A percentile compares a stretch with the other conserved stretches of the same genome.
Conservation (phyloP, 495 filamentous ascomycete genomes). For the Achaetomiella virescens region DNA sequence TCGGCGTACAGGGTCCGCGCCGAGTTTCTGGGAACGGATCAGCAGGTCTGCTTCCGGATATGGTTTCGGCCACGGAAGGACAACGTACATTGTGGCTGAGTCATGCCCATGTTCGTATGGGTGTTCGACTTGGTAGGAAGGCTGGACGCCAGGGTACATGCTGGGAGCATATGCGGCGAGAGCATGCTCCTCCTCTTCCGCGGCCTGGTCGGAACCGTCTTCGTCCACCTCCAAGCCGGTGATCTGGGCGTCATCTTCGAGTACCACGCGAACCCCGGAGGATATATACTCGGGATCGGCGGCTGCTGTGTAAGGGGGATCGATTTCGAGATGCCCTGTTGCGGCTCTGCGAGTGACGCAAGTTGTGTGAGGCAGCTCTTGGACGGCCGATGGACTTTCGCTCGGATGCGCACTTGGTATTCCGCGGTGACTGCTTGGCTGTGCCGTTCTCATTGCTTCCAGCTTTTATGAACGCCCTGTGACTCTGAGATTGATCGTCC, state of each 20-base stretch:
- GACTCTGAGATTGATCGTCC: slow-evolving; percentile 6
- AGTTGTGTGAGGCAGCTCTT: background rate
- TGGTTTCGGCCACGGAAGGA: background rate
- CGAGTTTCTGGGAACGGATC: slow-evolving; percentile 33
- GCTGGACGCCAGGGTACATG: slow-evolving; percentile 28
- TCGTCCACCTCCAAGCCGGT: slow-evolving; percentile 7
- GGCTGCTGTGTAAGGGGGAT: background rate
- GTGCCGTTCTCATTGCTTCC: slow-evolving; percentile 5
- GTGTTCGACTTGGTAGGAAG: slow-evolving; percentile 25
- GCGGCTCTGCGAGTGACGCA: background rate
- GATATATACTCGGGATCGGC: background rate
- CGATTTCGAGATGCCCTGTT: background rate
- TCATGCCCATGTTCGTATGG: slow-evolving; percentile 26
- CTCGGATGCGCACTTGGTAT: background rate
- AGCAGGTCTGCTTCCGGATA: background rate
- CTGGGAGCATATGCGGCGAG: slow-evolving; percentile 26
- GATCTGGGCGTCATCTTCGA: background rate
- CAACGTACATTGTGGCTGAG: slow-evolving; percentile 40
- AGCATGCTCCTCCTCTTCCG: slow-evolving; percentile 7
- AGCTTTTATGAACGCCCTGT: slow-evolving; percentile 8
- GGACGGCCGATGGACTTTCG: background rate
- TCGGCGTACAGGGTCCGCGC: slow-evolving; percentile 54
- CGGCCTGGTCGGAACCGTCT: slow-evolving; percentile 6
- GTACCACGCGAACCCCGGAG: background rate
- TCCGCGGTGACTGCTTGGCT: background rate